phyloP scores from a whole-genome alignment of 2,329 filamentous ascomycete genomes.

The Botrytis sinoallii region DNA sequence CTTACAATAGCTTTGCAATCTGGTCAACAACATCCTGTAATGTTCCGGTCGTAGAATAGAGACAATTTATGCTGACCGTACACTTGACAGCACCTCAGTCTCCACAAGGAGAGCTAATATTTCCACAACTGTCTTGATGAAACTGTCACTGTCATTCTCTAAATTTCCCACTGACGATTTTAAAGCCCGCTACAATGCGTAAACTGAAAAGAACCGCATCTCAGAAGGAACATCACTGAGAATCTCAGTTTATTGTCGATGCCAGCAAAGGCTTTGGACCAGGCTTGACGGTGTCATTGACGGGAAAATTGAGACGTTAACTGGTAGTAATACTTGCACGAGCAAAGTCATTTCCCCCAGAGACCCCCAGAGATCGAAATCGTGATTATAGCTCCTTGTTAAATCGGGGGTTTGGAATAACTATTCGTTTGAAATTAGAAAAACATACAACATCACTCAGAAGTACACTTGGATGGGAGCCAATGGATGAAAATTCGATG shows the following conservation, averaged over 20 bases:
- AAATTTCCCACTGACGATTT: fast-evolving
- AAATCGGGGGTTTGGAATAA: not conserved
- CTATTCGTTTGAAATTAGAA: not conserved
- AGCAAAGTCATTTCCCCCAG: not conserved
- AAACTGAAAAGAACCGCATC: too few species aligned
- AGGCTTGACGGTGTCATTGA: not conserved
- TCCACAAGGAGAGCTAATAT: too few species aligned
- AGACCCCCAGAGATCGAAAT: not conserved
- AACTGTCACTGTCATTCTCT: too few species aligned
- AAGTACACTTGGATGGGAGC: not conserved
- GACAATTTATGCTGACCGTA: not conserved
- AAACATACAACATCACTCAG: not conserved
- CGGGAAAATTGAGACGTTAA: not conserved
- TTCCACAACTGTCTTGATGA: too few species aligned
- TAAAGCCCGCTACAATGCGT: too few species aligned
- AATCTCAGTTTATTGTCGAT: too few species aligned
- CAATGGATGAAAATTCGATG: not conserved
- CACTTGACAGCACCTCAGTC: not conserved
- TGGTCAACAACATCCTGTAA: not conserved
- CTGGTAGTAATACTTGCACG: not conserved
- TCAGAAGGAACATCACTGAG: fast-evolving
- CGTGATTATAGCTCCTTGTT: not conserved
- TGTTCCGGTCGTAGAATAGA: not conserved
- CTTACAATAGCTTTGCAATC: not conserved
- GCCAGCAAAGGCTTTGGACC: too few species aligned